Percentiles rank a stretch among this genome's conserved stretches.
These are phyloP conservation scores for Phytophthora hibernalis DNA, from an alignment of 352 stramenopile genomes.

Conservation along the genomic window DNA sequence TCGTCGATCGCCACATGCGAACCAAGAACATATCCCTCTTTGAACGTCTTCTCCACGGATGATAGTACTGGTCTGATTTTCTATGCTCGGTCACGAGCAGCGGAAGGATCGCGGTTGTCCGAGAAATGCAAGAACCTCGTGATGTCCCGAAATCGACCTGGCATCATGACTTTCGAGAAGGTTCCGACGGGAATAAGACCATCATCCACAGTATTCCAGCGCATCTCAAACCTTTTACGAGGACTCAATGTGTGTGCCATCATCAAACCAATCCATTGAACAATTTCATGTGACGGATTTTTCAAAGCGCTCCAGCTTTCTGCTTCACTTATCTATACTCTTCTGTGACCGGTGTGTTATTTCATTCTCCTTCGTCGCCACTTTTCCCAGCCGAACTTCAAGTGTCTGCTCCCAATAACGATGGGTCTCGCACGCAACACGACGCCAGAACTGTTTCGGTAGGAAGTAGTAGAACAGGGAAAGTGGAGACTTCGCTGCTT, in stretches of 20 bases:
- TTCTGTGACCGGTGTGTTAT: slow-evolving; percentile 1
- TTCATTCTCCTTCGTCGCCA: not conserved
- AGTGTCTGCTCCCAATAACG: slow-evolving; percentile 10
- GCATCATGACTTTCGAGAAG: slow-evolving; percentile 1
- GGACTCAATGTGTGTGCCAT: slow-evolving; percentile 2
- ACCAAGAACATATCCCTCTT: slow-evolving; percentile 3
- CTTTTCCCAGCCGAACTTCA: not conserved
- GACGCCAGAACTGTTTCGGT: slow-evolving; percentile 14
- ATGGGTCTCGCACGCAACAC: slow-evolving; percentile 15
- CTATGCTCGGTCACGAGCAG: slow-evolving; percentile 3
- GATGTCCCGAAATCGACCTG: slow-evolving; percentile 2
- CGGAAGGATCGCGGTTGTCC: not conserved
- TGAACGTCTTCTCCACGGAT: slow-evolving; percentile 16
- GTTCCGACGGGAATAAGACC: slow-evolving; percentile 3
- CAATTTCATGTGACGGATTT: slow-evolving; percentile 7
- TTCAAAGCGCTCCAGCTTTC: not conserved
- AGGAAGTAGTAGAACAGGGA: slow-evolving; percentile 17
- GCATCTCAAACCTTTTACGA: slow-evolving; percentile 9
- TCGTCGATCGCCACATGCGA: slow-evolving; percentile 16
- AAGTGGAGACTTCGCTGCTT: not conserved
- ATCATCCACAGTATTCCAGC: not conserved
- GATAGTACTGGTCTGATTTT: slow-evolving; percentile 13
- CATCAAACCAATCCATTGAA: slow-evolving; percentile 11
- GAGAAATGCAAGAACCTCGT: slow-evolving; percentile 19
- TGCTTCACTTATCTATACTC: not conserved